Conservation (phyloP, 768 basidiomycete genomes). For the Suillus occidentalis region DNA sequence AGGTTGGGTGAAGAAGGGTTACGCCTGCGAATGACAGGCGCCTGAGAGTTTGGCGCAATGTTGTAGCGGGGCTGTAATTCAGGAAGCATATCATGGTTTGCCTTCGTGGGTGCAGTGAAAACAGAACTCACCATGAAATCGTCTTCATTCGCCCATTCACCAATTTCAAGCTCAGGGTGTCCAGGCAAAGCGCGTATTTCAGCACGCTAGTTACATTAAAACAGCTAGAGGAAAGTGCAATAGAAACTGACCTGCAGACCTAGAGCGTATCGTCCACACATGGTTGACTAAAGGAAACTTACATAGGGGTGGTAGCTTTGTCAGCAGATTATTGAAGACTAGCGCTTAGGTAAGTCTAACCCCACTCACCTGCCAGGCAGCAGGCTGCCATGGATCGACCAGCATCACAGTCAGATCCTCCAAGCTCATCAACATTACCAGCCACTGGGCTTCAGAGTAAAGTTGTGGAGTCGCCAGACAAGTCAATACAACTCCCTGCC, state of each 20-base stretch:
- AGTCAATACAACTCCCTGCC: neutral
- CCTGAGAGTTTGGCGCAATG: conserved; percentile 78
- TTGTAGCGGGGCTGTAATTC: conserved; percentile 60
- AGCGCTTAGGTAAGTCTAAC: neutral
- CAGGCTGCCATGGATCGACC: neutral
- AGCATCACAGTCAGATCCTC: neutral
- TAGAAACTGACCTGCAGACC: conserved; percentile 41
- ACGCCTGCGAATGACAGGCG: conserved; percentile 67
- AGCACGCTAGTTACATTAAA: conserved; percentile 19
- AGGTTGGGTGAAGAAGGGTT: conserved; percentile 29
- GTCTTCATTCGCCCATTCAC: conserved; percentile 62
- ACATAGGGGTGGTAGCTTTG: neutral
- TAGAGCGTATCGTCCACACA: conserved; percentile 69
- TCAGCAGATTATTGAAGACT: neutral
- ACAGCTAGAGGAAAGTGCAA: neutral
- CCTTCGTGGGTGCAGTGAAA: neutral
- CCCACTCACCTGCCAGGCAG: too few species aligned
- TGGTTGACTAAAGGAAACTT: conserved; percentile 21
- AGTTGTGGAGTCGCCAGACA: neutral
- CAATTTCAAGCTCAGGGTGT: conserved; percentile 41
- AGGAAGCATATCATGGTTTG: neutral
- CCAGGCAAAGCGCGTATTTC: conserved; percentile 39
- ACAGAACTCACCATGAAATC: conserved; percentile 46
- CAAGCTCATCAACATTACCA: neutral
- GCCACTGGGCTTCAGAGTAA: neutral